Evolutionary conservation across 352 stramenopile species (phyloP).

Genomic region (Albugo candida): DNA sequence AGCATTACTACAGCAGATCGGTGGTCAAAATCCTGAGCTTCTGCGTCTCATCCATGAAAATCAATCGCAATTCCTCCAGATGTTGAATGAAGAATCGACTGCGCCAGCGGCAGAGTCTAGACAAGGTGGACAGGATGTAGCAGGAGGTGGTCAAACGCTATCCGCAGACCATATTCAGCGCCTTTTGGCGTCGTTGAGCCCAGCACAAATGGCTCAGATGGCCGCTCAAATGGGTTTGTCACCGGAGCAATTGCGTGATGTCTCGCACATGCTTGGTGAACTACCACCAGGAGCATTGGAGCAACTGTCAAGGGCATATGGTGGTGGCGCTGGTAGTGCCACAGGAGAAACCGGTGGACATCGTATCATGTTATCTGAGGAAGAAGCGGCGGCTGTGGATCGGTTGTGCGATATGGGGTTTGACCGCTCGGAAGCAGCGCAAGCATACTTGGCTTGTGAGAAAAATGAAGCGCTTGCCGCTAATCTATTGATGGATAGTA

Average conservation of each 20-base stretch:
- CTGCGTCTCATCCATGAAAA: slow-evolving; percentile 72
- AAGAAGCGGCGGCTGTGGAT: slow-evolving; percentile 58
- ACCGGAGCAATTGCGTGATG: slow-evolving; percentile 59
- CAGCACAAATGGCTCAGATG: slow-evolving; percentile 64
- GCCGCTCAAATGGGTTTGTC: slow-evolving; percentile 74
- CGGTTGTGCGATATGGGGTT: slow-evolving; percentile 76
- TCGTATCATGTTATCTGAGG: slow-evolving; percentile 61
- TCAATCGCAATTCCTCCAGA: slow-evolving; percentile 70
- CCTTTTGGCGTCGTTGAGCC: slow-evolving; percentile 50
- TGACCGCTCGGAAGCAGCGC: slow-evolving; percentile 81
- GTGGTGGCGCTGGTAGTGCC: slow-evolving; percentile 18
- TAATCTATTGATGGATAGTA: slow-evolving; percentile 96
- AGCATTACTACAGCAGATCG: slow-evolving; percentile 71
- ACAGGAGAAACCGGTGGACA: slow-evolving; percentile 28
- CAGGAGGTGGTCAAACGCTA: slow-evolving; percentile 27
- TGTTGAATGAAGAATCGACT: slow-evolving; percentile 76
- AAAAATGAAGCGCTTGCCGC: slow-evolving; percentile 98
- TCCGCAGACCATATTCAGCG: slow-evolving; percentile 71
- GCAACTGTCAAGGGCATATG: slow-evolving; percentile 76
- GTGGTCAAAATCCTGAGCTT: slow-evolving; percentile 60
- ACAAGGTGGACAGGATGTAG: slow-evolving; percentile 12
- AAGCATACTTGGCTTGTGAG: slow-evolving; percentile 98
- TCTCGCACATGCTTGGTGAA: slow-evolving; percentile 77
- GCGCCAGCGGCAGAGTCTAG: slow-evolving; percentile 26
- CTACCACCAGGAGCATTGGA: slow-evolving; percentile 62